phyloP scores from a whole-genome alignment of 192 early-diverging fungal genomes.

The Pilaira anomala region DNA sequence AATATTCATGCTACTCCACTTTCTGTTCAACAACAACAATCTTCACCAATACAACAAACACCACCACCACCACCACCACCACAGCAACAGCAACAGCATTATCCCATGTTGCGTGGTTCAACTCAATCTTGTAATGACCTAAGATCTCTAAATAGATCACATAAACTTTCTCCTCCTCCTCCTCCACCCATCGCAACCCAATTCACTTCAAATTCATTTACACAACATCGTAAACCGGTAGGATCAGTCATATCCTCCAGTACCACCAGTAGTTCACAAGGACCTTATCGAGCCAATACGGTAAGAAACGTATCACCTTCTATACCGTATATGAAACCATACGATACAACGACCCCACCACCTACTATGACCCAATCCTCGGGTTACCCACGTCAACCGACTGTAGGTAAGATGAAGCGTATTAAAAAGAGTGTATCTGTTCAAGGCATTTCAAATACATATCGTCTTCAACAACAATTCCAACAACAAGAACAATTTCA shows the following conservation, averaged over 20 bases:
- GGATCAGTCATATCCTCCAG: constrained; percentile 4
- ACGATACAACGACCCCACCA: background rate
- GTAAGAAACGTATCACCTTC: no score
- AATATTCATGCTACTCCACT: constrained; percentile 15
- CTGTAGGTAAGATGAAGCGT: constrained; percentile 1
- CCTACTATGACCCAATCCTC: constrained; percentile 8
- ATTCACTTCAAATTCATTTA: background rate
- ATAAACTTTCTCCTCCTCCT: background rate
- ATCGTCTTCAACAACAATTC: background rate
- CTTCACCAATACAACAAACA: background rate
- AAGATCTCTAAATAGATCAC: background rate
- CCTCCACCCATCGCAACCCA: constrained; percentile 1
- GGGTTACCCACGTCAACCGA: constrained; percentile 4
- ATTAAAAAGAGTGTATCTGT: constrained; percentile 3
- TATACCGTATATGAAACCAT: no score
- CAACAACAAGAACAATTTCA: constrained; percentile 4
- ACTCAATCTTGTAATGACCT: constrained; percentile 12
- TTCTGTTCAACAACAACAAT: background rate
- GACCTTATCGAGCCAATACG: no score
- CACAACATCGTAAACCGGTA: constrained; percentile 6
- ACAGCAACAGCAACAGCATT: no score
- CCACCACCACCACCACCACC: background rate
- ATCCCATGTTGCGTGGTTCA: no score
- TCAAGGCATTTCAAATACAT: background rate
- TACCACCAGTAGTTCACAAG: background rate